phyloP scores from a whole-genome alignment of 2,329 filamentous ascomycete genomes.

The Monosporascus sp. region DNA sequence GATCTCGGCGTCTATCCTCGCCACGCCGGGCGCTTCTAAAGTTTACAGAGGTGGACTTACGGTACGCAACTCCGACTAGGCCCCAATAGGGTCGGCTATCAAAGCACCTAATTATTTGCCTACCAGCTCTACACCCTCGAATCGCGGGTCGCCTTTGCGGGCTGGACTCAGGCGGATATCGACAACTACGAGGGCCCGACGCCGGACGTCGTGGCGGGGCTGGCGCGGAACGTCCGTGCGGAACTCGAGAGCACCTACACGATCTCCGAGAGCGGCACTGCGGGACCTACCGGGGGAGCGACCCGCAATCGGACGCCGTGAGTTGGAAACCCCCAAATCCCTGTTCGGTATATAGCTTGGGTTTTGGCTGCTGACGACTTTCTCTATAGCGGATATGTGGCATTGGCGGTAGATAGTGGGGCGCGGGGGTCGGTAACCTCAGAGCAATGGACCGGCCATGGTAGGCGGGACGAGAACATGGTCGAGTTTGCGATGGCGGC shows the following conservation, averaged over 20 bases:
- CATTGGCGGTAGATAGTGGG: slow-evolving; percentile 49
- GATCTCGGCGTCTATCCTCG: slow-evolving; percentile 53
- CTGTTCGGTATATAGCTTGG: neutral
- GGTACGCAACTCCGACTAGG: neutral
- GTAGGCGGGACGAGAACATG: slow-evolving; percentile 54
- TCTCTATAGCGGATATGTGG: slow-evolving; percentile 50
- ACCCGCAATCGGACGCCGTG: slow-evolving; percentile 49
- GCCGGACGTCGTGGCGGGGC: slow-evolving; percentile 46
- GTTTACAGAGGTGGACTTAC: slow-evolving; percentile 60
- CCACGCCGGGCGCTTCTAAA: slow-evolving; percentile 50
- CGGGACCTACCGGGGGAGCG: slow-evolving; percentile 55
- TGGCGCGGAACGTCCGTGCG: slow-evolving; percentile 52
- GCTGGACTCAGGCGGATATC: slow-evolving; percentile 52
- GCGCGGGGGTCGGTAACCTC: slow-evolving; percentile 44
- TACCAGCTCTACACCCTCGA: slow-evolving; percentile 48
- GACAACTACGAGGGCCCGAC: slow-evolving; percentile 54
- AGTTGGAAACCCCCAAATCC: slow-evolving; percentile 23
- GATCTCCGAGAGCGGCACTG: slow-evolving; percentile 55
- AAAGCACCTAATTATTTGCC: slow-evolving; percentile 4
- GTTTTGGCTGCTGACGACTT: neutral
- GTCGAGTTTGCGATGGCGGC: slow-evolving; percentile 54
- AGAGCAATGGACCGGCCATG: slow-evolving; percentile 51
- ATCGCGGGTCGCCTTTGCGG: slow-evolving; percentile 51
- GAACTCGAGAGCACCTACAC: slow-evolving; percentile 52
- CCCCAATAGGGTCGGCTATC: neutral